A percentile compares a stretch with the other conserved stretches of the same genome.
Evolutionary conservation across 331 rosid species (phyloP).

Genomic region (Saraca asoca): DNA sequence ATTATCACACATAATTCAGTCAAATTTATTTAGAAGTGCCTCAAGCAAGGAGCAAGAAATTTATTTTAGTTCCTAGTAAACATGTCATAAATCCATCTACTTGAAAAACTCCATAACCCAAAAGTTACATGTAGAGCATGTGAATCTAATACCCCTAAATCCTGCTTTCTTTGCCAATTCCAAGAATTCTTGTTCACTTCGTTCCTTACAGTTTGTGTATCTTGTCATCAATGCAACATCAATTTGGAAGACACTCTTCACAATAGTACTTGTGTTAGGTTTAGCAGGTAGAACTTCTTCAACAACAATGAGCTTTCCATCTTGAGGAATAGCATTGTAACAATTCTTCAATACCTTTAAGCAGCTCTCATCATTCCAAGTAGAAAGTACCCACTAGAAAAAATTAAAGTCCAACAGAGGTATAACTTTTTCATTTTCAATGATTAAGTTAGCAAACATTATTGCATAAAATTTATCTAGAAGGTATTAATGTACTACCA

Average conservation of each 20-base stretch:
- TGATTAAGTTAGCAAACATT: too few relatives aligned
- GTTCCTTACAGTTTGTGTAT: conserved; percentile 51
- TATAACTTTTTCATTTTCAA: too few relatives aligned
- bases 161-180: conserved; percentile 53
- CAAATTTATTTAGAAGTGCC: too few relatives aligned
- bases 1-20: too few relatives aligned
- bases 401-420: not conserved
- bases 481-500: too few relatives aligned
- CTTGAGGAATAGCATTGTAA: conserved; percentile 42
- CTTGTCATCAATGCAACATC: conserved; percentile 57
- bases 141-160: conserved; percentile 48
- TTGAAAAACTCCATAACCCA: too few relatives aligned
- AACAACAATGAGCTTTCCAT: conserved; percentile 58
- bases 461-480: too few relatives aligned
- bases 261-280: conserved; percentile 30
- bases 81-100: too few relatives aligned
- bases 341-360: conserved; percentile 57
- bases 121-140: conserved; percentile 26
- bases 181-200: conserved; percentile 40
- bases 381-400: conserved; percentile 61
- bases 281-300: conserved; percentile 42
- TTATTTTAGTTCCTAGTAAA: too few relatives aligned
- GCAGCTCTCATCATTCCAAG: conserved; percentile 60
- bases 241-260: not conserved
- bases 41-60: too few relatives aligned